These are phyloP conservation scores for Calendula officinalis DNA, from an alignment of 129 eudicot genomes.

Conservation along the genomic window DNA sequence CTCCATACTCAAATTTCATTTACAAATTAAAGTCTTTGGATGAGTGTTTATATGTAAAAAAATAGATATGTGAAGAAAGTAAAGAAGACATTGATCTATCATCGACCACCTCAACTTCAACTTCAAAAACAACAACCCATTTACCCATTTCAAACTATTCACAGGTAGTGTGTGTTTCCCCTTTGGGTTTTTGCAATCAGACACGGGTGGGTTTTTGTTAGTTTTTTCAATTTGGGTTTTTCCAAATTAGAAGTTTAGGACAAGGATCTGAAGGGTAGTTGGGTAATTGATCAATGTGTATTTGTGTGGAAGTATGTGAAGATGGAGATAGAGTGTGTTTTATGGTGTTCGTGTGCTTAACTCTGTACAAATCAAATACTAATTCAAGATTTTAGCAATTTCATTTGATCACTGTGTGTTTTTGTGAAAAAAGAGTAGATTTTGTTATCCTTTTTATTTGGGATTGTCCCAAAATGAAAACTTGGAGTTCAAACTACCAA, in stretches of 20 bases:
- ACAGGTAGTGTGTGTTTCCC: conserved; percentile 25
- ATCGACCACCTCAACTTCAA: conserved; percentile 26
- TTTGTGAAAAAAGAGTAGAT: neutral
- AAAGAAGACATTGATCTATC: conserved; percentile 30
- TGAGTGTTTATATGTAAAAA: conserved; percentile 9
- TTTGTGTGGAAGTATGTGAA: conserved; percentile 24
- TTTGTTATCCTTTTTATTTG: conserved; percentile 19
- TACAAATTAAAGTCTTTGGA: conserved; percentile 12
- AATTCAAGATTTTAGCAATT: neutral
- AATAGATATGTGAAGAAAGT: conserved; percentile 7
- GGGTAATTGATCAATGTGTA: conserved; percentile 32
- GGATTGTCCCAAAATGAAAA: conserved; percentile 17
- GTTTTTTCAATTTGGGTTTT: conserved; percentile 19
- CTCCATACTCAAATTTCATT: conserved; percentile 25
- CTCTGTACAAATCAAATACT: conserved; percentile 16
- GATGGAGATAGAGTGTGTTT: conserved; percentile 34
- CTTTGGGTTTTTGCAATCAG: conserved; percentile 19
- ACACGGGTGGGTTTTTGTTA: conserved; percentile 24
- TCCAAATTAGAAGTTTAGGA: conserved; percentile 12
- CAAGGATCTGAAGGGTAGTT: conserved; percentile 6
- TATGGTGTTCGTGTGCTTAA: conserved; percentile 23
- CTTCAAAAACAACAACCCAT: conserved; percentile 1
- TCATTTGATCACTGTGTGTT: conserved; percentile 13
- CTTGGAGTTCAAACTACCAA: conserved; percentile 11
- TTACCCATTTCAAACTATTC: conserved; percentile 26